These are phyloP conservation scores for Didymella keratinophila DNA, from an alignment of 2,329 filamentous ascomycete genomes.

Conservation along the genomic window DNA sequence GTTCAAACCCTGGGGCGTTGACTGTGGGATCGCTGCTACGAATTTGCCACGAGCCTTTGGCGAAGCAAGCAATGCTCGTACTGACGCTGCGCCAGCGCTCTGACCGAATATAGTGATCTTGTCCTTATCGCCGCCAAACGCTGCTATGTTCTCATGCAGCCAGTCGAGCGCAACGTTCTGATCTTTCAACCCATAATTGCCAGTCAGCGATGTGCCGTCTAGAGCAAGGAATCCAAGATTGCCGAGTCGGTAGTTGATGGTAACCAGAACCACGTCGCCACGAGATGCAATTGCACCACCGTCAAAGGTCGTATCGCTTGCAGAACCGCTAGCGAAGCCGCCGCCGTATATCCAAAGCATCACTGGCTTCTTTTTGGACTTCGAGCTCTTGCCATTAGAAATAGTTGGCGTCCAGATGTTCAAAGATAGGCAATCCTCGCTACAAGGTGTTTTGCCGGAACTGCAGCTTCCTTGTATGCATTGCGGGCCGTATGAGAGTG, in stretches of 20 bases:
- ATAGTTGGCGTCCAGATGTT: conserved; percentile 52
- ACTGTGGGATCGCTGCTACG: conserved; percentile 54
- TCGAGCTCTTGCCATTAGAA: conserved; percentile 28
- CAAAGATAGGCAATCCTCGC: conserved; percentile 59
- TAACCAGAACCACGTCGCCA: conserved; percentile 56
- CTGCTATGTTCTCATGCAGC: conserved; percentile 53
- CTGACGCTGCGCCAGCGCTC: conserved; percentile 48
- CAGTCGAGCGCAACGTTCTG: conserved; percentile 61
- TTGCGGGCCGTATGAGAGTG: conserved; percentile 44
- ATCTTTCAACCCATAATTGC: conserved; percentile 61
- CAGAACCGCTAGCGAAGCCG: conserved; percentile 52
- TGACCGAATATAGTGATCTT: conserved; percentile 51
- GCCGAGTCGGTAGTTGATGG: conserved; percentile 54
- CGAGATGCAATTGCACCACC: conserved; percentile 57
- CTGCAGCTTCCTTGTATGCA: conserved; percentile 53
- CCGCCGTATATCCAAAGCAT: conserved; percentile 60
- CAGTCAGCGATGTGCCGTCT: conserved; percentile 55
- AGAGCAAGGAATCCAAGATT: conserved; percentile 49
- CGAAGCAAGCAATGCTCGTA: conserved; percentile 60
- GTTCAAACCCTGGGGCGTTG: conserved; percentile 32
- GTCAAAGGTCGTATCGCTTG: conserved; percentile 56
- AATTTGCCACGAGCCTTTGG: conserved; percentile 59
- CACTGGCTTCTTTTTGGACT: conserved; percentile 51
- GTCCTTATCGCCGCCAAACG: conserved; percentile 48
- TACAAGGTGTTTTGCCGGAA: conserved; percentile 26